Conservation (phyloP, 768 basidiomycete species). For the Suillus tomentosus region DNA sequence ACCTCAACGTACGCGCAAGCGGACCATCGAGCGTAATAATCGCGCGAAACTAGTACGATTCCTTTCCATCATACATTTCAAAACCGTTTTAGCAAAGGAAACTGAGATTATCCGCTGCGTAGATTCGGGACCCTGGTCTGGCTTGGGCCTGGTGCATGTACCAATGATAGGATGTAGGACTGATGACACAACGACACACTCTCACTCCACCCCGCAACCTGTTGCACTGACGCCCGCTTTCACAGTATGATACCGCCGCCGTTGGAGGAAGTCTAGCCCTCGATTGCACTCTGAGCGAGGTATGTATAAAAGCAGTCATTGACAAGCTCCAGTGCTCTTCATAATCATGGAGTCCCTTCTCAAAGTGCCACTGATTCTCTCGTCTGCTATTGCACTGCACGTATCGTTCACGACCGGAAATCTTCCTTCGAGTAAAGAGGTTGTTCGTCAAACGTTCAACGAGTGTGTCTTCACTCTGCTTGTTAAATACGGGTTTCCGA, state of each 20-base stretch:
- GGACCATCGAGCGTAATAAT: neutral
- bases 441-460: constrained; percentile 19
- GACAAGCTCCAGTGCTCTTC: neutral
- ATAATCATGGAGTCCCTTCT: constrained; percentile 31
- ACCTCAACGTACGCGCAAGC: neutral
- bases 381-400: constrained; percentile 44
- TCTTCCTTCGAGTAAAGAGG: constrained; percentile 39
- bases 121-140: neutral
- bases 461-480: constrained; percentile 5
- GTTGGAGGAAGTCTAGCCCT: neutral
- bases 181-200: neutral
- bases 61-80: neutral
- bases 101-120: neutral
- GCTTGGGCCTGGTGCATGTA: neutral
- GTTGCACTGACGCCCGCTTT: neutral
- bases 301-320: neutral
- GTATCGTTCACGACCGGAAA: constrained; percentile 46
- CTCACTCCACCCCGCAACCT: neutral
- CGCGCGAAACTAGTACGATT: neutral
- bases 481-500: neutral
- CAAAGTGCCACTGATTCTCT: constrained; percentile 44
- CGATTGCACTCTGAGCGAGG: neutral
- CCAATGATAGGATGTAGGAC: neutral
- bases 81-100: neutral
- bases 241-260: neutral